Conservation (phyloP, 345 rosid genomes). For the Schrenkiella parvula region DNA sequence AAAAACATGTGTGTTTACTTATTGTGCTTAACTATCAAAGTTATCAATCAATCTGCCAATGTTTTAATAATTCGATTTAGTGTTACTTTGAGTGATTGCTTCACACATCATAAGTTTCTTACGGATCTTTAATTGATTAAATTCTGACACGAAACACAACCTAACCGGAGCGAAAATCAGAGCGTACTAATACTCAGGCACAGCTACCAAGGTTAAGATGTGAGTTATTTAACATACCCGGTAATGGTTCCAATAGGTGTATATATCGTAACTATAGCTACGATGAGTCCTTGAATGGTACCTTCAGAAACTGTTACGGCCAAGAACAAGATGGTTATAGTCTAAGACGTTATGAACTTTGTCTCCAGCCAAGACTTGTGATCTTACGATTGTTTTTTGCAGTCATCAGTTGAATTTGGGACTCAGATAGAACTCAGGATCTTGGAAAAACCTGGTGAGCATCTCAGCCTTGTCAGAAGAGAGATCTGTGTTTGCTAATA, state of each 20-base stretch:
- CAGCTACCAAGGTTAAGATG: background rate
- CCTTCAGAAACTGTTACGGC: background rate
- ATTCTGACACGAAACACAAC: background rate
- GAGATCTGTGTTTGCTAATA: constrained; percentile 79
- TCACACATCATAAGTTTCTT: background rate
- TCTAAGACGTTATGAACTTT: background rate
- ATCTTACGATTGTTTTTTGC: constrained; percentile 4
- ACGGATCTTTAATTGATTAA: background rate
- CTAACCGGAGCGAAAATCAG: background rate
- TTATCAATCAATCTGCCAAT: background rate
- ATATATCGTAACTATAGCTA: background rate
- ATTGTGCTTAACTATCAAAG: background rate
- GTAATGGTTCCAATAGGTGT: background rate
- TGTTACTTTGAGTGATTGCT: background rate
- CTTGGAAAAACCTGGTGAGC: constrained; percentile 63
- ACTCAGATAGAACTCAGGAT: constrained; percentile 63
- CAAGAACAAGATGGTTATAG: constrained; percentile 4
- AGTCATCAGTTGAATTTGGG: constrained; percentile 53
- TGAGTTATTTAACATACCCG: background rate
- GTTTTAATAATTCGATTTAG: background rate
- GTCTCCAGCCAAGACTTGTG: constrained; percentile 2
- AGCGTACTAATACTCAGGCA: background rate
- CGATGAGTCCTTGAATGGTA: background rate
- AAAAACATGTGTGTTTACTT: background rate
- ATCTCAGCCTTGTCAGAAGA: constrained; percentile 72